These are phyloP conservation scores for Stevia rebaudiana DNA, from an alignment of 140 eudicot species.

Conservation along the genomic window DNA sequence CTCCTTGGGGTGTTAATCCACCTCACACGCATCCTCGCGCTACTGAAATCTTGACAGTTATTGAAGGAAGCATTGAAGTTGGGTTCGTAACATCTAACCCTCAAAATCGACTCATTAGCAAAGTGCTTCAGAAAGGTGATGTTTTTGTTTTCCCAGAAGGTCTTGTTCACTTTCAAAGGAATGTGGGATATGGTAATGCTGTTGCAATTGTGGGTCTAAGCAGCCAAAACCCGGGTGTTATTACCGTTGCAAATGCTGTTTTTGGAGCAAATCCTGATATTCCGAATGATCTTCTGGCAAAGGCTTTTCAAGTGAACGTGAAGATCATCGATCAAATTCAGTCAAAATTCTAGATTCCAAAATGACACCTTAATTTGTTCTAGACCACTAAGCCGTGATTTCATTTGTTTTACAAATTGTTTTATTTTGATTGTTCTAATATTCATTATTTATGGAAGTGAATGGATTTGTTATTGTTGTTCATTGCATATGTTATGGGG, in stretches of 20 bases:
- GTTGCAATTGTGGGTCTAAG: conserved; percentile 13
- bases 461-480: no score
- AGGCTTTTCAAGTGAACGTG: conserved; percentile 16
- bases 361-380: no score
- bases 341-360: conserved; percentile 7
- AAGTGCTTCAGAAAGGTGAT: conserved; percentile 21
- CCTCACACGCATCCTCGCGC: conserved; percentile 28
- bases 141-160: conserved; percentile 26
- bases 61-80: conserved; percentile 14
- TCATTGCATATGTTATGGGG: no score
- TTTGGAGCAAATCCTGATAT: conserved; percentile 23
- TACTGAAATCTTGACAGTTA: conserved; percentile 14
- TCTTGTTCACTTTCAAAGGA: conserved; percentile 20
- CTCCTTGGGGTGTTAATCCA: no score
- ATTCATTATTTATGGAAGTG: no score
- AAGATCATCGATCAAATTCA: conserved; percentile 5
- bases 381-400: no score
- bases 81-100: conserved; percentile 26
- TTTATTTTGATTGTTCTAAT: no score
- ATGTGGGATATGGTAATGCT: conserved; percentile 9
- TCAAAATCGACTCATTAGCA: conserved; percentile 2
- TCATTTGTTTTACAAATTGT: no score
- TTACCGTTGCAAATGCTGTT: conserved; percentile 13
- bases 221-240: no score
- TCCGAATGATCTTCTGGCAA: conserved; percentile 12